These are phyloP conservation scores for Psilocybe subaeruginosa DNA, from an alignment of 768 basidiomycete species.

Conservation along the genomic window DNA sequence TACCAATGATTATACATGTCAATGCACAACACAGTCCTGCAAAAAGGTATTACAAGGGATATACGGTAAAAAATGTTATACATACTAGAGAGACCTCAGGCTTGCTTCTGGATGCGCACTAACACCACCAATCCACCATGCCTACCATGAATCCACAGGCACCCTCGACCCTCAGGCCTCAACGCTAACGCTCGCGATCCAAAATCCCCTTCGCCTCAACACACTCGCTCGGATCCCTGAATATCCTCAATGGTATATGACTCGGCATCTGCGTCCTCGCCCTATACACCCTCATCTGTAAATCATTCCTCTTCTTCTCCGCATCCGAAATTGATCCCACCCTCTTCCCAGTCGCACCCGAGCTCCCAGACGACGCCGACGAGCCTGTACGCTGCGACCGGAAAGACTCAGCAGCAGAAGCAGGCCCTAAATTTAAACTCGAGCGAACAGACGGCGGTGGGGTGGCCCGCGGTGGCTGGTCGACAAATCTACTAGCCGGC, in stretches of 20 bases:
- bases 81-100: background rate
- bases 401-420: constrained; percentile 11
- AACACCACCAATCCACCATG: background rate
- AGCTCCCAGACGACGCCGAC: constrained; percentile 6
- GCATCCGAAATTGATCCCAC: constrained; percentile 41
- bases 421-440: background rate
- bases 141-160: background rate
- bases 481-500: background rate
- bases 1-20: background rate
- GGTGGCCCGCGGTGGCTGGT: constrained; percentile 20
- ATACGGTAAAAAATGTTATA: background rate
- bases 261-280: constrained; percentile 63
- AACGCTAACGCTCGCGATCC: constrained; percentile 18
- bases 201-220: constrained; percentile 57
- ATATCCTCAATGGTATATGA: constrained; percentile 63
- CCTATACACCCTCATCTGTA: constrained; percentile 67
- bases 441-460: constrained; percentile 15
- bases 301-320: constrained; percentile 56
- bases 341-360: constrained; percentile 7
- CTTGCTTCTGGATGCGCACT: background rate
- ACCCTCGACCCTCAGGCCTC: background rate
- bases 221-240: constrained; percentile 71
- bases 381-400: constrained; percentile 13
- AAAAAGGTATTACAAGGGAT: background rate
- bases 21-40: background rate